Evolutionary conservation across 2,329 filamentous ascomycete species (phyloP).

Genomic region (Bipolaris zeicola): DNA sequence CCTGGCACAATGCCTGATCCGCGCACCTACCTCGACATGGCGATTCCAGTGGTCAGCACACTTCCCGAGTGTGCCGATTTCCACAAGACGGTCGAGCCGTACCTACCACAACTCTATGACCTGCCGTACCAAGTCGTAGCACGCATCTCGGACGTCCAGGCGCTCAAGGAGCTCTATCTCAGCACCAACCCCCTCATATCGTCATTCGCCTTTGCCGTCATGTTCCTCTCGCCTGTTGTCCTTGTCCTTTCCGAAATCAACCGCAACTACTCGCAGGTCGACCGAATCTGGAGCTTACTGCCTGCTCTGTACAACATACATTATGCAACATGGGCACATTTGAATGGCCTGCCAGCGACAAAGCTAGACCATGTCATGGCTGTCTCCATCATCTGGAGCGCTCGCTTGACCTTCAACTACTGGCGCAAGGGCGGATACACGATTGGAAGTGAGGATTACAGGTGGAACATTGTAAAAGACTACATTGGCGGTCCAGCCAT

Average conservation of each 20-base stretch:
- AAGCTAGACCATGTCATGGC: constrained; percentile 74
- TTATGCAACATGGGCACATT: constrained; percentile 79
- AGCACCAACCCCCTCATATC: constrained; percentile 85
- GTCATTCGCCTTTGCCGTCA: constrained; percentile 70
- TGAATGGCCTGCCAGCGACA: constrained; percentile 71
- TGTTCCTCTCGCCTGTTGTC: constrained; percentile 74
- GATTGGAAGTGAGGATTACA: constrained; percentile 90
- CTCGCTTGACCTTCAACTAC: constrained; percentile 94
- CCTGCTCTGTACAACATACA: constrained; percentile 87
- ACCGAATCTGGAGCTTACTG: constrained; percentile 88
- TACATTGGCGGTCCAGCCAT: constrained; percentile 69
- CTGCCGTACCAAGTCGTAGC: constrained; percentile 56
- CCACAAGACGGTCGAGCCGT: constrained; percentile 75
- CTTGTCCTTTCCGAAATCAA: constrained; percentile 82
- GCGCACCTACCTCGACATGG: constrained; percentile 39
- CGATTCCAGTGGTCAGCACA: constrained; percentile 72
- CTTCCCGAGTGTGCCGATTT: constrained; percentile 79
- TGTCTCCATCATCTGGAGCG: constrained; percentile 79
- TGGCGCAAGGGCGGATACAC: constrained; percentile 92
- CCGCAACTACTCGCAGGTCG: constrained; percentile 95
- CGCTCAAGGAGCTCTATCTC: constrained; percentile 73
- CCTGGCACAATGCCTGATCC: constrained; percentile 52
- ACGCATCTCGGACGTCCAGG: constrained; percentile 64
- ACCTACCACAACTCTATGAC: constrained; percentile 66
- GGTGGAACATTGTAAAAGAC: constrained; percentile 79